Evolutionary conservation across 306 rosid genomes (phyloP).

Genomic region (Trifolium repens): DNA sequence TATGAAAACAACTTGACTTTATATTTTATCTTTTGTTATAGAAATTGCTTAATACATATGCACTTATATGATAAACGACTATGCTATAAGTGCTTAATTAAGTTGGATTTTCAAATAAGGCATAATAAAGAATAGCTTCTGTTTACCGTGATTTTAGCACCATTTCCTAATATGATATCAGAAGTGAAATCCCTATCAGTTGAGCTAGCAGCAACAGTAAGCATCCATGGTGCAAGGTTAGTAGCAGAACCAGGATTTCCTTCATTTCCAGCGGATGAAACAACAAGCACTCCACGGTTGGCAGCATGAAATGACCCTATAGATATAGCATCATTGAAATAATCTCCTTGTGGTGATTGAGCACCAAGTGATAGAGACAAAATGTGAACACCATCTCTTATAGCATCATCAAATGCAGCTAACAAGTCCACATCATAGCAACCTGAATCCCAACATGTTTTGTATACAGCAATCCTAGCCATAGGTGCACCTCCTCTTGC

Average conservation of each 20-base stretch:
- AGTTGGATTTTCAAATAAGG: background rate
- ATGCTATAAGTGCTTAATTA: no score
- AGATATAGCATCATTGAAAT: conserved; percentile 84
- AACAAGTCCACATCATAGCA: conserved; percentile 83
- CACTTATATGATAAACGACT: background rate
- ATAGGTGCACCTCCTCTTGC: conserved; percentile 87
- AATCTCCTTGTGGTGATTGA: conserved; percentile 82
- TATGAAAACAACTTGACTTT: background rate
- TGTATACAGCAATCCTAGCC: conserved; percentile 81
- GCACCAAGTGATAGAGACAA: conserved; percentile 78
- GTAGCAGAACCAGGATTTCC: conserved; percentile 71
- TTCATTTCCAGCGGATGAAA: conserved; percentile 80
- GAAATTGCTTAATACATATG: background rate
- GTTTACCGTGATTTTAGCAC: conserved; percentile 58
- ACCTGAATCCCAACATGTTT: conserved; percentile 88
- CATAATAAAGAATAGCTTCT: background rate
- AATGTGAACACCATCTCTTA: conserved; percentile 81
- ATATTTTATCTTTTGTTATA: background rate
- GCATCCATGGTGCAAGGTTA: conserved; percentile 82
- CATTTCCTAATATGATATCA: conserved; percentile 61
- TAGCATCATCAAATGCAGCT: conserved; percentile 88
- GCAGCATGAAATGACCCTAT: conserved; percentile 85
- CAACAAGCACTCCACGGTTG: conserved; percentile 71
- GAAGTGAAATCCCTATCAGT: conserved; percentile 88
- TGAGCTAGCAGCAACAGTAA: conserved; percentile 89